Evolutionary conservation across 2,329 filamentous ascomycete species (phyloP).

Genomic region (Cladophialophora yegresii): DNA sequence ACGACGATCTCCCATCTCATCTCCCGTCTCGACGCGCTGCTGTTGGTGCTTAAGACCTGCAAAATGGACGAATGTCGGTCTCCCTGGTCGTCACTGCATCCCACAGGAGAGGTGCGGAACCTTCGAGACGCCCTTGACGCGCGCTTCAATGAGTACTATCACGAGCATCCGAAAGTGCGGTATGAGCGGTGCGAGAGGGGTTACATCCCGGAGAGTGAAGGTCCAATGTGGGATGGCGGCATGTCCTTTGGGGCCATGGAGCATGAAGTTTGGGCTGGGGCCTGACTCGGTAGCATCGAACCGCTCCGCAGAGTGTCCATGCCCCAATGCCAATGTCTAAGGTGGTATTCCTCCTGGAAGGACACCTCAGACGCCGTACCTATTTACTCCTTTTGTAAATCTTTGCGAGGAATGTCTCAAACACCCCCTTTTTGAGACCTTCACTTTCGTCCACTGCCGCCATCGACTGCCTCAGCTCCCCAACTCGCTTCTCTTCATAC

Average conservation of each 20-base stretch:
- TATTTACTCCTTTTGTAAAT: conserved; percentile 99
- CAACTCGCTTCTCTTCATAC: conserved; percentile 85
- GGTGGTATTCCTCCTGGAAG: neutral
- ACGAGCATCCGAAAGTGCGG: conserved; percentile 15
- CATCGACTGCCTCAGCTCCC: conserved; percentile 76
- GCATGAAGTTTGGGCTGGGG: conserved; percentile 17
- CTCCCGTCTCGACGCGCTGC: conserved; percentile 41
- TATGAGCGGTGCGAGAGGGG: conserved; percentile 21
- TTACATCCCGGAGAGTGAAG: conserved; percentile 21
- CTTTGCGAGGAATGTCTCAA: conserved; percentile 87
- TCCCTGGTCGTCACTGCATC: conserved; percentile 45
- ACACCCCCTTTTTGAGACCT: conserved; percentile 86
- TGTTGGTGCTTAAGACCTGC: conserved; percentile 47
- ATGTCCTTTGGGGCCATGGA: conserved; percentile 19
- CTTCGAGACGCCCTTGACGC: conserved; percentile 41
- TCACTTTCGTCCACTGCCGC: conserved; percentile 77
- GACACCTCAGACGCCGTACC: neutral
- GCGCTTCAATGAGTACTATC: conserved; percentile 19
- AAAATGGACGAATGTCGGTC: conserved; percentile 42
- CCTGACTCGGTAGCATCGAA: neutral
- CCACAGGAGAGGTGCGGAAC: conserved; percentile 37
- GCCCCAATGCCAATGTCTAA: neutral
- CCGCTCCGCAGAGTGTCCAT: neutral
- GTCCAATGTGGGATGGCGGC: conserved; percentile 13
- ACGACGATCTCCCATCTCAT: conserved; percentile 36